A percentile compares a stretch with the other conserved stretches of the same genome.
Evolutionary conservation across 2,329 filamentous ascomycete species (phyloP).

Genomic region (Aureobasidium vineae): DNA sequence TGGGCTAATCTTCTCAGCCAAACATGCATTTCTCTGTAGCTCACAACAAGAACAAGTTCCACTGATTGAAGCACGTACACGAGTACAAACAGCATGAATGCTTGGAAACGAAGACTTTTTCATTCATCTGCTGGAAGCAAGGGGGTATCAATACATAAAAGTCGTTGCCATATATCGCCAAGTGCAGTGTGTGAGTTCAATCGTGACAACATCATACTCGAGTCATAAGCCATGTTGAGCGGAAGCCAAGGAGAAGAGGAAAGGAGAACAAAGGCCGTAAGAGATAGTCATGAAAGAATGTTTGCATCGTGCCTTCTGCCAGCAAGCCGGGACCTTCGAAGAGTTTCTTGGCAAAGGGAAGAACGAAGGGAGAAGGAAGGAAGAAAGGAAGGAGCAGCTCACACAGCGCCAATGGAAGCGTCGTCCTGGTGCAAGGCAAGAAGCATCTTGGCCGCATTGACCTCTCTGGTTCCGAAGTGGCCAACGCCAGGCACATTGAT

Average conservation of each 20-base stretch:
- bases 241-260: not conserved
- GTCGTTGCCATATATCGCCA: conserved; percentile 3
- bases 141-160: conserved; percentile 14
- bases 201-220: not conserved
- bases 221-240: conserved; percentile 1
- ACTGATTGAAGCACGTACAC: too few species aligned
- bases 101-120: conserved; percentile 1
- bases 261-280: not conserved
- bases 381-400: not conserved
- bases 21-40: too few species aligned
- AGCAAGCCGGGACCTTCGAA: not conserved
- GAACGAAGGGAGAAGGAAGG: too few species aligned
- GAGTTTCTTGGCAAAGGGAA: not conserved
- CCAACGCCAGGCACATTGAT: conserved; percentile 10
- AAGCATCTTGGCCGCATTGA: conserved; percentile 23
- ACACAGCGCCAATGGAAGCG: not conserved
- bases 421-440: conserved; percentile 13
- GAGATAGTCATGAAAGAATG: not conserved
- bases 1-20: too few species aligned
- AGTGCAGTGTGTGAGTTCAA: not conserved
- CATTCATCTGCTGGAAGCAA: not conserved
- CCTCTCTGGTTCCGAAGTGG: conserved; percentile 16
- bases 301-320: not conserved
- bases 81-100: too few species aligned
- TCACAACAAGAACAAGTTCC: too few species aligned